Base-by-base conservation (phyloP, 2,329 filamentous ascomycete species). In the Neopestalotiopsis rosae region DNA sequence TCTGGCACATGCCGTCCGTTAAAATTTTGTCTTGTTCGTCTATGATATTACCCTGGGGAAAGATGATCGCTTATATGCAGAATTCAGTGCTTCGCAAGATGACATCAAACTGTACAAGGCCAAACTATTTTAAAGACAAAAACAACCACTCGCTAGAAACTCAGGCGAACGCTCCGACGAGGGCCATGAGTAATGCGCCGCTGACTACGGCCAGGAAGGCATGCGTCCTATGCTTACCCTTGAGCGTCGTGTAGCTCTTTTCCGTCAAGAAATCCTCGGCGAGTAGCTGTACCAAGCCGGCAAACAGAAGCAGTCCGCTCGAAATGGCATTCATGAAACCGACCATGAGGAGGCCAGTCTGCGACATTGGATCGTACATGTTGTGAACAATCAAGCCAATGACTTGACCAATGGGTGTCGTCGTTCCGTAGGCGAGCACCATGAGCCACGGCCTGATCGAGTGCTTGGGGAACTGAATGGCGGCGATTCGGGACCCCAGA, bases 311-410 rank as follows among this genome's bases (percentile, higher is more conserved):
- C 65, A 97, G 83, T 0, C 94, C 94, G 65, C 91, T 91, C 10
- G 92, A 94, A 65, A 97, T 92, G 52, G 93, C 93, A 75, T 97
- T 97, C 87, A 95, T 96, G 76, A 95, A 89, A 7, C 94, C 94
- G 5, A 97, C 94, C 82, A 95, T 91, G 32, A 97, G 82, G 62
- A 97, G 81, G 0, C 94, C 94, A 0, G 90, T 88, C 76, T 93
- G 88, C 74, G 91, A 94, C 74, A 89, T 87, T 1, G 94, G 94
- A 72, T 94, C 93, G 79, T 97, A 97, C 71, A 96, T 82, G 45
- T 89, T 90, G 79, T 96, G 93, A 24, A 95, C 87, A 4, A 92
- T 82, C 12, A 97, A 84, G 0, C 94, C 94, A 67, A 97, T 92
- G 1, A 93, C 93, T 77, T 97, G 94, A 9, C 94, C 94, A 20